Base-by-base conservation (phyloP, 2,329 filamentous ascomycete genomes). In the Coleophoma eucalyptorum region DNA sequence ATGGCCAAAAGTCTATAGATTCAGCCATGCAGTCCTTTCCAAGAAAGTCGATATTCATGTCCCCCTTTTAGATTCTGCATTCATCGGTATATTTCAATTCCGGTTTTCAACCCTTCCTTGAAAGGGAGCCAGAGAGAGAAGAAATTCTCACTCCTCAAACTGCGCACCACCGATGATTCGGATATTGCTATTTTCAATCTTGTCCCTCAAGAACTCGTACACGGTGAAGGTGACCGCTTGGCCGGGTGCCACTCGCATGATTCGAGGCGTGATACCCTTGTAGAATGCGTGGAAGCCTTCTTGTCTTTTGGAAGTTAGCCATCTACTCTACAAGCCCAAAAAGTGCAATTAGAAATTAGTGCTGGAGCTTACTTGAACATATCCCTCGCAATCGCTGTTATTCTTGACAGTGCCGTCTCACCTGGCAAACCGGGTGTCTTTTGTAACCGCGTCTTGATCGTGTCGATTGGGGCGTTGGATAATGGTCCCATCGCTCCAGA, bases 401-500 rank as follows among this genome's bases (percentile, higher is more conserved):
- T 97, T 53, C 94, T 79, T 52, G 81, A 80, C 60, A 95, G 70
- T 12, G 94, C 93, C 43, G 84, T 89, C 65, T 92, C 87, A 15
- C 93, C 92, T 5, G 84, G 80, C 70, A 88, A 80, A 3, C 89
- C 91, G 0, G 90, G 90, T 47, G 85, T 94, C 73, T 90, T 94
- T 70, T 99, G 94, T 68, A 99, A 74, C 46, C 94, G 79, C 40
- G 94, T 99, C 84, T 99, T 99, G 77, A 99, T 97, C 37, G 94
- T 99, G 67, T 99, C 94, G 67, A 99, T 97, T 19, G 94, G 94
- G 26, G 95, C 94, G 67, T 99, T 99, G 62, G 89, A 94, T 65
- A 99, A 81, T 5, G 94, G 94, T 1, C 94, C 94, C 82, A 99
- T 95, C 55, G 94, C 94, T 60, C 94, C 94, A 49, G 84, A 90